Evolutionary conservation across 495 filamentous ascomycete species (phyloP), one percentile per base, ranked within the genome.

Genomic region (Venustampulla echinocandica): DNA sequence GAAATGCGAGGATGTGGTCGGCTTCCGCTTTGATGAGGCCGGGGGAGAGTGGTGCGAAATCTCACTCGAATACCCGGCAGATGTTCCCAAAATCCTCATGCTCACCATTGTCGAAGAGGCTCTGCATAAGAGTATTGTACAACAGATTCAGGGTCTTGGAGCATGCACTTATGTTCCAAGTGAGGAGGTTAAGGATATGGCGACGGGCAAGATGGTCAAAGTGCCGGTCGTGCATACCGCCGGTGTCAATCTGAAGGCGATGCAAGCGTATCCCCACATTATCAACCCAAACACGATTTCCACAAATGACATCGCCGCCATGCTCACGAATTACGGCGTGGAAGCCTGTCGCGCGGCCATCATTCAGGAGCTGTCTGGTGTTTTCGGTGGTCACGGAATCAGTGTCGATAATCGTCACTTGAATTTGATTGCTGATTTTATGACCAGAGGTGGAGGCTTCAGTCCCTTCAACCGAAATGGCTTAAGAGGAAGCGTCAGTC

Each of bases 361-460:
- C 54, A 81, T 97, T 42, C 75, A 74, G 30, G 92, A 99, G 69
- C 81, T 97, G 63, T 76, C 80, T 41, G 75, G 73, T 49, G 88
- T 97, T 47, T 99, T 99, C 76, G 70, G 74, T 46, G 79, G 81
- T 64, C 90, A 99, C 79, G 85, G 85, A 61, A 99, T 99, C 69
- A 78, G 73, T 47, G 92, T 99, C 49, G 89, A 99, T 60, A 77
- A 83, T 44, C 80, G 92, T 47, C 92, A 99, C 66, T 67, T 99
- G 54, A 95, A 90, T 66, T 74, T 98, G 49, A 95, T 98, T 54
- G 90, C 84, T 43, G 92, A 98, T 67, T 85, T 83, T 65, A 98
- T 98, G 92, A 97, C 93, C 14, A 69, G 88, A 20, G 80, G 79
- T 50, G 92, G 92, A 52, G 79, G 78, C 14, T 97, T 92, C 66